Conservation (phyloP, 1,139 yeast species). For the Protomyces gravidus region DNA sequence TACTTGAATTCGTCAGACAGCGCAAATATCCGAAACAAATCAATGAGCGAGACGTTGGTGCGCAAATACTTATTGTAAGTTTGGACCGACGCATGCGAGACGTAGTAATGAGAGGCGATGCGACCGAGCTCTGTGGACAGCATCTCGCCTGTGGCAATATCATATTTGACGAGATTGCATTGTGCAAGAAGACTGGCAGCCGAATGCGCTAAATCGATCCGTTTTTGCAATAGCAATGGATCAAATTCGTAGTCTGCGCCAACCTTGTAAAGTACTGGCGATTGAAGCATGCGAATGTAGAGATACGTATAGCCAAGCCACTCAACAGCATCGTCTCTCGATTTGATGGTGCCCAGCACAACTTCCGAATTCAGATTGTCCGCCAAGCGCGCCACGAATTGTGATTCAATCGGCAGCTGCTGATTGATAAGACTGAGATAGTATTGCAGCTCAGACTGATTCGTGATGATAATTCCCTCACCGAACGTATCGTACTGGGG, state of each 20-base stretch:
- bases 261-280: constrained; percentile 72
- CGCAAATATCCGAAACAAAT: constrained; percentile 70
- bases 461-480: constrained; percentile 88
- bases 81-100: constrained; percentile 65
- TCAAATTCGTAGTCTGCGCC: constrained; percentile 63
- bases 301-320: constrained; percentile 83
- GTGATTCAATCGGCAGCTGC: constrained; percentile 89
- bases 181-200: constrained; percentile 60
- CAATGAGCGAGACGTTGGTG: constrained; percentile 62
- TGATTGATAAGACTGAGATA: constrained; percentile 84
- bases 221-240: constrained; percentile 47
- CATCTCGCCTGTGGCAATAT: constrained; percentile 48
- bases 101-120: constrained; percentile 83
- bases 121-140: constrained; percentile 72
- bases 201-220: constrained; percentile 69
- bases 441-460: constrained; percentile 79
- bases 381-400: constrained; percentile 62
- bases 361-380: constrained; percentile 85
- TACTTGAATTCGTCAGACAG: constrained; percentile 79
- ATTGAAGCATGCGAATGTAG: constrained; percentile 69
- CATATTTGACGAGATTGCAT: constrained; percentile 54
- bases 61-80: constrained; percentile 57
- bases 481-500: constrained; percentile 91
- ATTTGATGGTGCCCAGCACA: constrained; percentile 62
- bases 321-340: constrained; percentile 60